These are phyloP conservation scores for Sordariomycetes sp. DNA, from an alignment of 2,329 filamentous ascomycete genomes.

Conservation along the genomic window DNA sequence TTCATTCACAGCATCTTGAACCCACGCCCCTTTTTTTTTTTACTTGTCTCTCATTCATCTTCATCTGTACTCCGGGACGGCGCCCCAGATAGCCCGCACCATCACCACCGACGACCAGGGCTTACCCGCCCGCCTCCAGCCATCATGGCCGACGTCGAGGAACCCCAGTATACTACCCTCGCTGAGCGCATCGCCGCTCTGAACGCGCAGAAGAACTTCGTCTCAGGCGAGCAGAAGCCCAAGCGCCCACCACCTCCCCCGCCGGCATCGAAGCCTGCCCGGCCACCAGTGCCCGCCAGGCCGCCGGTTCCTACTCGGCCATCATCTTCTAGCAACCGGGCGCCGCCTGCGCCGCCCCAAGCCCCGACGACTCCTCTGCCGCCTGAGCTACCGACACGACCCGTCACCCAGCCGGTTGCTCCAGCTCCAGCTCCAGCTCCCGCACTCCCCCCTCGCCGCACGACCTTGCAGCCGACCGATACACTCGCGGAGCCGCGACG, in stretches of 20 bases:
- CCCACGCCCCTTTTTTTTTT: background rate
- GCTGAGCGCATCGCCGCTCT: conserved; percentile 51
- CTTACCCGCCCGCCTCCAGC: background rate
- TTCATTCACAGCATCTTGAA: background rate
- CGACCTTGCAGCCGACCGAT: conserved; percentile 1
- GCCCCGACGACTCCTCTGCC: background rate
- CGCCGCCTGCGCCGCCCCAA: background rate
- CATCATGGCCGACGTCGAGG: conserved; percentile 46
- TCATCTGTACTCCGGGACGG: background rate
- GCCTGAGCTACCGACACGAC: conserved; percentile 7
- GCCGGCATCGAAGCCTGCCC: conserved; percentile 21
- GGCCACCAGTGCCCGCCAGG: conserved; percentile 17
- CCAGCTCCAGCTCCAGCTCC: background rate
- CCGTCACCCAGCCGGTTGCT: conserved; percentile 20
- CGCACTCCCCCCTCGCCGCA: background rate
- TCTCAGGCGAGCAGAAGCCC: background rate
- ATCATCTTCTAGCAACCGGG: background rate
- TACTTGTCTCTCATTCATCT: background rate
- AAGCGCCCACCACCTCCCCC: conserved; percentile 27
- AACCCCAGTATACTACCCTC: conserved; percentile 46
- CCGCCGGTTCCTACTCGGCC: conserved; percentile 6
- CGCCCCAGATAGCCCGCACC: background rate
- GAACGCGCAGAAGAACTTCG: conserved; percentile 48
- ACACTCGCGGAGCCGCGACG: conserved; percentile 22
- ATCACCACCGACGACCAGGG: background rate